Evolutionary conservation across 768 basidiomycete genomes (phyloP), one percentile per base, ranked within the genome.

Genomic region (Lepiota subincarnata): DNA sequence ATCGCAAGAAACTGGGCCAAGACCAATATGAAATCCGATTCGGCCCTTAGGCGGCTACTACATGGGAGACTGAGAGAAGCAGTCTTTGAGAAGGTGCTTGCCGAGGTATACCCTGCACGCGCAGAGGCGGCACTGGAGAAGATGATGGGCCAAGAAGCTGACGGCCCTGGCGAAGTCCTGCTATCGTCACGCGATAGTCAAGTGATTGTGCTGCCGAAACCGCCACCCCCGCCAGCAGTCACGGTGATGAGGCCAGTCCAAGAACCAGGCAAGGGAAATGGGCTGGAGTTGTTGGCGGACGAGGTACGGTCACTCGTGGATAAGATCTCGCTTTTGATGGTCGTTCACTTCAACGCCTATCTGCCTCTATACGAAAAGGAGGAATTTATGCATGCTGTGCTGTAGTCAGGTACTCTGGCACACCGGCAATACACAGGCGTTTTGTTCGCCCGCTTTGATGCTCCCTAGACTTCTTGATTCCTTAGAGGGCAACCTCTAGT

Each of bases 281-380:
- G 89, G 38, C 81, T 91, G 77, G 86, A 88, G 60, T 79, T 86
- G 31, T 74, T 93, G 48, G 68, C 76, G 51, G 80, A 83, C 37
- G 91, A 94, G 67, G 81, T 88, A 46, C 75, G 75, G 28, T 73
- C 78, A 14, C 78, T 94, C 45, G 81, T 80, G 24, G 84, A 89
- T 61, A 82, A 86, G 63, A 76, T 92, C 34, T 78, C 85, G 40
- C 82, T 85, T 55, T 76, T 94, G 49, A 84, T 84, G 2, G 71
- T 80, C 43, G 83, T 90, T 59, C 89, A 93, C 66, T 73, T 89
- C 48, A 80, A 83, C 57, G 83, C 88, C 48, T 92, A 89, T 67
- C 72, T 87, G 35, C 79, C 81, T n/a, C 66, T 91, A 52, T 93
- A 93, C 69, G 84, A 88, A 67, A 79, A 80, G 60, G 78, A 83